A percentile compares a stretch with the other conserved stretches of the same genome.
Evolutionary conservation across 805 yeast species (phyloP).

Genomic region (Cyberlindnera sargentensis): DNA sequence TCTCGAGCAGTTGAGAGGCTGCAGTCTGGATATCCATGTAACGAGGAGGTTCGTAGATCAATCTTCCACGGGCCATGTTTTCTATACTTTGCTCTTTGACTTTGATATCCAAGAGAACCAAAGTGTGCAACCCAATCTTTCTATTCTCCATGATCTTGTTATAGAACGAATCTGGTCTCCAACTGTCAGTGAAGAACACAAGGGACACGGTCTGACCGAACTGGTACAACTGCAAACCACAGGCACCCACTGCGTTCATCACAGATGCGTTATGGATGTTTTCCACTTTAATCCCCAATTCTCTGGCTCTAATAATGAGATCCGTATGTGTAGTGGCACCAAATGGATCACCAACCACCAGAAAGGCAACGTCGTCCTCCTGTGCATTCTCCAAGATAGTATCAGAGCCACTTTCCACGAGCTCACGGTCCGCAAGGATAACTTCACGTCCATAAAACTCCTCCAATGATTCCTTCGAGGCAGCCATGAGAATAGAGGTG

Average conservation of each 20-base stretch:
- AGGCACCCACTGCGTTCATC: slow-evolving; percentile 97
- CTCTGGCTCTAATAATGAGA: slow-evolving; percentile 85
- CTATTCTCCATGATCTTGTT: slow-evolving; percentile 85
- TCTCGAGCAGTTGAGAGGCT: slow-evolving; percentile 78
- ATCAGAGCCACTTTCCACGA: slow-evolving; percentile 88
- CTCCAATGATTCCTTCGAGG: slow-evolving; percentile 67
- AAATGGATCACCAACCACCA: slow-evolving; percentile 96
- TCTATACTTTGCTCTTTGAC: slow-evolving; percentile 96
- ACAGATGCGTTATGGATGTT: slow-evolving; percentile 92
- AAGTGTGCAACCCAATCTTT: slow-evolving; percentile 84
- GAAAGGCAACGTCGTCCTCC: slow-evolving; percentile 79
- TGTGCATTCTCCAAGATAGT: slow-evolving; percentile 71
- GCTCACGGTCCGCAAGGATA: slow-evolving; percentile 86
- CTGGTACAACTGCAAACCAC: slow-evolving; percentile 90
- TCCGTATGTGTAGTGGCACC: slow-evolving; percentile 99
- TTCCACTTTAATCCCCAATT: slow-evolving; percentile 68
- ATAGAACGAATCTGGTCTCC: slow-evolving; percentile 97
- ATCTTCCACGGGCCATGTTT: slow-evolving; percentile 86
- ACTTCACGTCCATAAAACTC: slow-evolving; percentile 80
- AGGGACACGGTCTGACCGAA: slow-evolving; percentile 97
- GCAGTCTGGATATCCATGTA: slow-evolving; percentile 92
- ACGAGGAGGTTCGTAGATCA: slow-evolving; percentile 93
- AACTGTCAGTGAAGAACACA: slow-evolving; percentile 88
- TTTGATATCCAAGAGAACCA: slow-evolving; percentile 82
- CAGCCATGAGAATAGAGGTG: slow-evolving; percentile 93